phyloP scores from a whole-genome alignment of 2,329 filamentous ascomycete species.

The Pestalotiopsis sp. region DNA sequence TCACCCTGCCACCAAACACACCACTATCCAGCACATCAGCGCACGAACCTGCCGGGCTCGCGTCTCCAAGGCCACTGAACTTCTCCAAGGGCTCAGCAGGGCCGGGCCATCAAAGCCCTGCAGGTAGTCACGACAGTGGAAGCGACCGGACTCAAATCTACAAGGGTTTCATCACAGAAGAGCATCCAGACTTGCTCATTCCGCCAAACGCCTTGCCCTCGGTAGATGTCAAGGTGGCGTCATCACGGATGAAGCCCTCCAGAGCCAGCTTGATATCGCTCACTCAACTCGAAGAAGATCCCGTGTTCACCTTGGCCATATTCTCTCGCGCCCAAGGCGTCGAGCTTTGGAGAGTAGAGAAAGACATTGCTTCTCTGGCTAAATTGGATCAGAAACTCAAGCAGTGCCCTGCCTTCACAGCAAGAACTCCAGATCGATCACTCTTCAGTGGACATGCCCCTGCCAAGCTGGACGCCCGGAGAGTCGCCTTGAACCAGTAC shows the following conservation, averaged over 20 bases:
- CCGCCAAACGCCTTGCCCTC: slow-evolving; percentile 87
- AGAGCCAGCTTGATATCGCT: slow-evolving; percentile 81
- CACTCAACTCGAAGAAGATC: slow-evolving; percentile 84
- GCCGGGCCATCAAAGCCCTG: slow-evolving; percentile 28
- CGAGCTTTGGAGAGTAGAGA: slow-evolving; percentile 94
- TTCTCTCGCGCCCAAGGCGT: slow-evolving; percentile 74
- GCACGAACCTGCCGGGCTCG: slow-evolving; percentile 34
- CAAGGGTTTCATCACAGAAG: slow-evolving; percentile 78
- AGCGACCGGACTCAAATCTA: slow-evolving; percentile 61
- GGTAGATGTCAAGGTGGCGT: slow-evolving; percentile 84
- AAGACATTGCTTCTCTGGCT: slow-evolving; percentile 80
- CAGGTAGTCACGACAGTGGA: slow-evolving; percentile 39
- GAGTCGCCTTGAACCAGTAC: slow-evolving; percentile 79
- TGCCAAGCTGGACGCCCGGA: slow-evolving; percentile 86
- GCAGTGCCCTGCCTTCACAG: slow-evolving; percentile 70
- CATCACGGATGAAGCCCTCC: slow-evolving; percentile 92
- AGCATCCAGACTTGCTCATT: slow-evolving; percentile 83
- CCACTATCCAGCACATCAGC: slow-evolving; percentile 64
- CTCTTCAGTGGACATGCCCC: slow-evolving; percentile 93
- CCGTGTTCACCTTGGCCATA: slow-evolving; percentile 89
- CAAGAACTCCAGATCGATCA: slow-evolving; percentile 78
- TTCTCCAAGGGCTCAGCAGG: slow-evolving; percentile 37
- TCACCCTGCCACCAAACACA: slow-evolving; percentile 72
- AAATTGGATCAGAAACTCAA: slow-evolving; percentile 82
- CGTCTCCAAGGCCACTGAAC: slow-evolving; percentile 43